Conservation (phyloP, 345 rosid genomes). For the Tarenaya hassleriana region DNA sequence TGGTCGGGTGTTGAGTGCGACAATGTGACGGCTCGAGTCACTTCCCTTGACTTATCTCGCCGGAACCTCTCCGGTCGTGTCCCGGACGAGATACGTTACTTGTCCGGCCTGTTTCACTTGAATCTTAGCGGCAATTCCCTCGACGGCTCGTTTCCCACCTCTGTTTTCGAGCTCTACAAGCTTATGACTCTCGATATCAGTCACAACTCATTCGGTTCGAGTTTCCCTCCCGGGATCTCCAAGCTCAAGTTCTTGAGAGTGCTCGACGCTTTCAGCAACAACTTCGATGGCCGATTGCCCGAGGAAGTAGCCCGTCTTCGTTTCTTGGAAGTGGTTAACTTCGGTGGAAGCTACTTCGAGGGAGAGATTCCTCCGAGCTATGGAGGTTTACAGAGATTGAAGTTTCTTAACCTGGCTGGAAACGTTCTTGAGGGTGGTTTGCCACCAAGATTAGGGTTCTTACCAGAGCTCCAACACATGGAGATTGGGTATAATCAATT, state of each 20-base stretch:
- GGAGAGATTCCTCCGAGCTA: conserved; percentile 65
- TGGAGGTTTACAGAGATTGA: conserved; percentile 49
- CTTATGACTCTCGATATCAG: conserved; percentile 67
- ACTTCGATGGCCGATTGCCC: conserved; percentile 63
- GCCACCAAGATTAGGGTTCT: conserved; percentile 55
- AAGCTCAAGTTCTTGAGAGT: conserved; percentile 58
- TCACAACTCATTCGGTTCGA: conserved; percentile 72
- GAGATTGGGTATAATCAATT: conserved; percentile 78
- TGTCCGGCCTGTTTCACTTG: conserved; percentile 52
- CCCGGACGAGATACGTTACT: conserved; percentile 51
- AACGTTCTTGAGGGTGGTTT: conserved; percentile 54
- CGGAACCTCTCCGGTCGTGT: conserved; percentile 65
- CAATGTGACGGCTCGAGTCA: conserved; percentile 45
- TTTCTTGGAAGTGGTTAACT: conserved; percentile 70
- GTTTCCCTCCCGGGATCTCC: conserved; percentile 67
- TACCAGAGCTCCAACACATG: conserved; percentile 53
- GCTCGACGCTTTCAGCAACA: conserved; percentile 75
- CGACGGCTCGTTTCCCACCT: conserved; percentile 46
- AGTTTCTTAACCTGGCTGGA: conserved; percentile 61
- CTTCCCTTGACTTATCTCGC: conserved; percentile 68
- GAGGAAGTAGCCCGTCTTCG: conserved; percentile 42
- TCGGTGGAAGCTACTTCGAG: conserved; percentile 91
- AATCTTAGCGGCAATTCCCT: conserved; percentile 67
- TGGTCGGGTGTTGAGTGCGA: conserved; percentile 83
- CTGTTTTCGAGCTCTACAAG: conserved; percentile 50